Base-by-base conservation (phyloP, 768 basidiomycete species). In the Rhodotorula kratochvilovae region DNA sequence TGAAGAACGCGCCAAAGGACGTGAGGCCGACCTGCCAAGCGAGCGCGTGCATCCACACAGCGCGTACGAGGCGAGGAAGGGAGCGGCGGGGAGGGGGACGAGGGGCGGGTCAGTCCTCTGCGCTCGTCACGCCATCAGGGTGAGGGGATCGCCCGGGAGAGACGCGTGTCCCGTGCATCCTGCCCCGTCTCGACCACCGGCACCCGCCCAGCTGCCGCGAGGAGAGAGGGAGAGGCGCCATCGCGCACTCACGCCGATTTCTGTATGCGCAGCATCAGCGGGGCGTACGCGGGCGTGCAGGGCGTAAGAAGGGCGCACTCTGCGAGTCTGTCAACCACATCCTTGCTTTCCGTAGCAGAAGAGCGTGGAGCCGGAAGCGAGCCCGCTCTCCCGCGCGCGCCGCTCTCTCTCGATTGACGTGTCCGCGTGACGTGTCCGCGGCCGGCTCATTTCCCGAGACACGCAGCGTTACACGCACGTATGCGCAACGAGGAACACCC, bases 1-100 rank as follows among this genome's bases (percentile, higher is more conserved):
- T 95, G 84, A 99, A 99, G 70, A 95, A 84, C 50, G 85, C 88
- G 63, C 96, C 96, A 77, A 96, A 96, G 27, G 93, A 90, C 55
- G 95, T 97, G 75, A 98, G 87, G 61, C 92, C 94, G 68, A 98
- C 94, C 76, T 95, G 92, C 76, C 94, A 80, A 23, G 25, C 16
- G 33, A 16, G 25, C 21, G 23, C 23, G 11, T 27, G 25, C 5
- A 10, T 10, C 5, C n/a, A 21, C 36, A 39, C 36, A n/a, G 21
- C 1, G 53, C 5, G n/a, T 21, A 53, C 17, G 33, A 21, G 39
- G n/a, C 42, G 17, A 7, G n/a, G n/a, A 13, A 7, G 16, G 27
- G 21, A 23, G n/a, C 16, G 53, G 61, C 5, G 35, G 48, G n/a
- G 50, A 35, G 35, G 21, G n/a, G 25, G 39, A 59, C 13, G 35